A percentile compares a stretch with the other conserved stretches of the same genome.
Conservation (phyloP, 164 flowering plant genomes). For the Tetrastigma voinierianum region DNA sequence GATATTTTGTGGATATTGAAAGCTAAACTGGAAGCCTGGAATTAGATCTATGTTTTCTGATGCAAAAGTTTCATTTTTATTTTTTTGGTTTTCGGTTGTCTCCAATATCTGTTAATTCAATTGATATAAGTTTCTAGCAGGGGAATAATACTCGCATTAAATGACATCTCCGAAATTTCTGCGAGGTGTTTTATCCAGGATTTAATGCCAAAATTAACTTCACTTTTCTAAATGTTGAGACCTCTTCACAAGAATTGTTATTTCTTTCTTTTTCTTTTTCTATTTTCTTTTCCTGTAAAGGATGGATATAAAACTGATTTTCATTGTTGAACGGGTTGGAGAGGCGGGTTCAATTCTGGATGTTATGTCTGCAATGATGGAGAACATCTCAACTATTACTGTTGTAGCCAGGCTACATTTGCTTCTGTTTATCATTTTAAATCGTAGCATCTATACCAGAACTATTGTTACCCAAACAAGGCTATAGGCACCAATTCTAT, state of each 20-base stretch:
- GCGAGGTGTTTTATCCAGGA: too few species aligned
- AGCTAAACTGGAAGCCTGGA: neutral
- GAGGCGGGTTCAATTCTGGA: constrained; percentile 94
- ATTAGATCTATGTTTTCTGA: neutral
- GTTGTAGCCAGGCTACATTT: constrained; percentile 69
- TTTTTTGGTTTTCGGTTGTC: neutral
- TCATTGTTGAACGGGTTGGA: constrained; percentile 64
- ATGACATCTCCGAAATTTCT: too few species aligned
- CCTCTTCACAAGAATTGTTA: too few species aligned
- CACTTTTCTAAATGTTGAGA: too few species aligned
- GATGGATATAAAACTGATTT: neutral
- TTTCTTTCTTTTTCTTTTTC: neutral
- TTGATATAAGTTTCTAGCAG: too few species aligned
- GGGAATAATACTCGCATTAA: too few species aligned
- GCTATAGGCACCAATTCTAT: constrained; percentile 29
- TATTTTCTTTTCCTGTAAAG: neutral
- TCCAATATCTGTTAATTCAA: too few species aligned
- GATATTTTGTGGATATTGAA: too few species aligned
- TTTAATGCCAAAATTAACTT: too few species aligned
- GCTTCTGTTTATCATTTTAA: constrained; percentile 86
- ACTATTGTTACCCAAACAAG: constrained; percentile 78
- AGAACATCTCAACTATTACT: constrained; percentile 66
- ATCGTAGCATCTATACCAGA: constrained; percentile 84
- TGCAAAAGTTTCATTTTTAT: neutral
- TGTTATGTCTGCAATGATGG: constrained; percentile 87